Evolutionary conservation across 2,329 filamentous ascomycete genomes (phyloP), one percentile per base, ranked within the genome.

Genomic region (Emmonsia crescens): DNA sequence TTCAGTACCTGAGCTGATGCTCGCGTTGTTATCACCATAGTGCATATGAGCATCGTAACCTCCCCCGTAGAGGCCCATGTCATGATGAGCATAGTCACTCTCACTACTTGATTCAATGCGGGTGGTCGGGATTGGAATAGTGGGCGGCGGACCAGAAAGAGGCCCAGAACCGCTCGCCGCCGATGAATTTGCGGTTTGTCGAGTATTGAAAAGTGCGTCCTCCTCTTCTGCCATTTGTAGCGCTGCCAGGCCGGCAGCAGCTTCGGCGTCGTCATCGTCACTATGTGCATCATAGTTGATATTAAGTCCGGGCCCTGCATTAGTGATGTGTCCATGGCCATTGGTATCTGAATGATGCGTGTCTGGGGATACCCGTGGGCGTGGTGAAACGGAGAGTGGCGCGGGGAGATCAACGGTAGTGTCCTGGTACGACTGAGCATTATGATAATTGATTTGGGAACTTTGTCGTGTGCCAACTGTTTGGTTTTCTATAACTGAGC

Each of bases 221-320:
- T 86, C 81, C 72, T 91, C 84, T 64, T 96, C 91, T 4, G 91
- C 91, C 76, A 92, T 85, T 62, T 86, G 85, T 82, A 97, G 85
- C 66, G 91, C 91, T 71, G 89, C 83, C 59, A 95, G 77, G 19
- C 94, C 93, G 63, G 90, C 90, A 46, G 88, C 86, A 24, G 89
- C 93, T 73, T 96, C 93, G 0, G 89, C 85, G 70, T 97, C 93
- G 70, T 91, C 95, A 57, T 95, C 91, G 60, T 93, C 88, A 64
- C 80, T 80, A 67, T 81, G 81, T 5, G 77, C 76, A 63, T 76
- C 76, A 62, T 79, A 78, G 63, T 78, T 77, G 46, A 77, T 73
- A 62, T 77, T 75, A 58, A 78, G 72, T 60, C 77, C 76, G 1
- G 74, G 71, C 3, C 74, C 76, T 4, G 78, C 79, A 4, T 76